Conservation (phyloP, 345 rosid genomes). For the Bruguiera parviflora region DNA sequence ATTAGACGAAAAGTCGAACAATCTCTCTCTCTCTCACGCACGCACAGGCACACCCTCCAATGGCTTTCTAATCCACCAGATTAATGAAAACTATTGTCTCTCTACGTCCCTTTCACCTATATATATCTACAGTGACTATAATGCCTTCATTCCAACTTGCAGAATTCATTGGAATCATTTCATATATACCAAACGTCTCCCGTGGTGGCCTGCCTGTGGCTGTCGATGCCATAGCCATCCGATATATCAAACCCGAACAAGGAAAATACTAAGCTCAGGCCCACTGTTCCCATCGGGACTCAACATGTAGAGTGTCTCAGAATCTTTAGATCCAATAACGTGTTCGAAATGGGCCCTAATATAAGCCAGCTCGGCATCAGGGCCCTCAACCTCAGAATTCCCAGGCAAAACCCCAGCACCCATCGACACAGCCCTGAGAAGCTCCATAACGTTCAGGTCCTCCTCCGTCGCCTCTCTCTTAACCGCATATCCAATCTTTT, state of each 20-base stretch:
- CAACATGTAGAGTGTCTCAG: slow-evolving; percentile 75
- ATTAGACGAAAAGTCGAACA: no score
- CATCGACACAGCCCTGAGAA: slow-evolving; percentile 74
- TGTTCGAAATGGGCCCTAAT: slow-evolving; percentile 77
- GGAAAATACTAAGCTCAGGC: slow-evolving; percentile 78
- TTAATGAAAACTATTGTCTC: background rate
- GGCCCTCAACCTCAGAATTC: slow-evolving; percentile 55
- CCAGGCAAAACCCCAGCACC: slow-evolving; percentile 85
- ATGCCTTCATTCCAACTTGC: background rate
- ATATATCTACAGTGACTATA: background rate
- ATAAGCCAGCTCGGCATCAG: slow-evolving; percentile 71
- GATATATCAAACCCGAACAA: slow-evolving; percentile 50
- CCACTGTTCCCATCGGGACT: slow-evolving; percentile 79
- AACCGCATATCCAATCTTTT: slow-evolving; percentile 64
- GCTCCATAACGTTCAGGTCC: slow-evolving; percentile 73
- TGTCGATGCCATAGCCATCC: no score
- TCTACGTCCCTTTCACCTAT: background rate
- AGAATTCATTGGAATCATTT: no score
- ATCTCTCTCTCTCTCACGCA: no score
- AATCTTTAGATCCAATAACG: slow-evolving; percentile 78
- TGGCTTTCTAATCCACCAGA: no score
- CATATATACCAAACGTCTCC: no score
- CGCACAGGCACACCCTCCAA: no score
- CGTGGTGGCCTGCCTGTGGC: no score
- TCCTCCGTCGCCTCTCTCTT: slow-evolving; percentile 64